Conservation (phyloP, 345 rosid species). For the Eucalyptus pauciflora region DNA sequence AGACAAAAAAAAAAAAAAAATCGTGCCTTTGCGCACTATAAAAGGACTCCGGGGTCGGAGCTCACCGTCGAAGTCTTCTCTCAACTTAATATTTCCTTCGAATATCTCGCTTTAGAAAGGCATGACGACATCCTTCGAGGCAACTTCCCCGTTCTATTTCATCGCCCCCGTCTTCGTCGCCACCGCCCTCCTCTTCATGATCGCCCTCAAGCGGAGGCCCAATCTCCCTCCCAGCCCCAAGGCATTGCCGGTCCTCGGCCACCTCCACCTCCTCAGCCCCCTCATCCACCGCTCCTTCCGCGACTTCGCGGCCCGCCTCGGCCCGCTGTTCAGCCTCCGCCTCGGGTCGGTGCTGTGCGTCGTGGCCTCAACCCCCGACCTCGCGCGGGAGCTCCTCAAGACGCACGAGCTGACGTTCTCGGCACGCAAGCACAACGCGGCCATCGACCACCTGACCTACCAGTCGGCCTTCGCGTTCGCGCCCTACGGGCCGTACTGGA, state of each 20-base stretch:
- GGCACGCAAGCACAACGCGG: conserved; percentile 9
- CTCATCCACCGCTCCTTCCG: conserved; percentile 18
- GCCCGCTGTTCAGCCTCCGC: conserved; percentile 18
- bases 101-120: neutral
- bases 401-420: conserved; percentile 21
- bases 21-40: neutral
- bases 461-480: conserved; percentile 29
- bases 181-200: neutral
- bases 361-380: conserved; percentile 22
- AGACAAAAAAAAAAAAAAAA: no score
- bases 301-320: neutral
- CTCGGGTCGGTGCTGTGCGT: conserved; percentile 23
- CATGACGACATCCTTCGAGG: neutral
- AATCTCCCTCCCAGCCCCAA: conserved; percentile 23
- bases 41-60: neutral
- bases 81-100: neutral
- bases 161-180: neutral
- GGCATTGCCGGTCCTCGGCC: conserved; percentile 28
- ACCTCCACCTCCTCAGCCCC: conserved; percentile 33
- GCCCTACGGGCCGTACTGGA: conserved; percentile 31
- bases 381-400: conserved; percentile 21
- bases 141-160: neutral
- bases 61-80: neutral
- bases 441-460: conserved; percentile 29
- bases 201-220: neutral